Base-by-base conservation (phyloP, 108 stramenopile genomes). In the Pseudonitzschia pungens region DNA sequence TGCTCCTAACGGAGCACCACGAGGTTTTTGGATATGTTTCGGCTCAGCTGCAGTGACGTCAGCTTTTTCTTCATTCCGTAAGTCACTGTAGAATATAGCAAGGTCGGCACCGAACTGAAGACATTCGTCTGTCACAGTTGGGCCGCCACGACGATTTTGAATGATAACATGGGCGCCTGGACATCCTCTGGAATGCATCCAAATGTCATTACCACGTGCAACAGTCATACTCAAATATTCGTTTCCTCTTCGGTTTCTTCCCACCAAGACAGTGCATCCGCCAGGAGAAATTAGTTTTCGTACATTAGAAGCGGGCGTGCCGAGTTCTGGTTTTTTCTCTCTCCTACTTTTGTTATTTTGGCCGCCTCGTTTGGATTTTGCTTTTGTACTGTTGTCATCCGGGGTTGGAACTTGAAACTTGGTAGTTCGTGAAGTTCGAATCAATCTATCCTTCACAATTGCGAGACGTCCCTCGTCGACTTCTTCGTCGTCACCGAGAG, bases 141-240 rank as follows among this genome's bases (percentile, higher is more conserved):
- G 83, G 22, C 82, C 69, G 27, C 89, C 87, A 65, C 89, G 83
- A 51, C 92, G 74, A 43, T 84, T 79, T 41, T 84, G 83, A 33
- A 96, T 73, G 11, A 96, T 65, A 0, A 96, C 89, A 68, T 96
- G 95, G 1, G 95, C 95, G 32, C 95, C 95, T 0, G 93, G 93
- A 31, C 81, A 85, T n/a, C 90, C 90, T 2, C 91, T 75, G 31
- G 45, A 65, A 26, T 96, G 95, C 84, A 93, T 83, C 95, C 95
- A 96, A 51, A 93, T 74, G 74, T 96, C 95, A 18, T 86, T 80
- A 43, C 84, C 82, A 32, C 83, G 80, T 4, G 92, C 92, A 5
- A 87, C 75, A 48, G 77, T 75, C 64, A 96, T 84, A 45, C 83
- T 89, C 50, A 96, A 72, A 41, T 90, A 79, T 59, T 96, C 95